Evolutionary conservation across 2,329 filamentous ascomycete species (phyloP), one percentile per base, ranked within the genome.

Genomic region (Cladophialophora bantiana): DNA sequence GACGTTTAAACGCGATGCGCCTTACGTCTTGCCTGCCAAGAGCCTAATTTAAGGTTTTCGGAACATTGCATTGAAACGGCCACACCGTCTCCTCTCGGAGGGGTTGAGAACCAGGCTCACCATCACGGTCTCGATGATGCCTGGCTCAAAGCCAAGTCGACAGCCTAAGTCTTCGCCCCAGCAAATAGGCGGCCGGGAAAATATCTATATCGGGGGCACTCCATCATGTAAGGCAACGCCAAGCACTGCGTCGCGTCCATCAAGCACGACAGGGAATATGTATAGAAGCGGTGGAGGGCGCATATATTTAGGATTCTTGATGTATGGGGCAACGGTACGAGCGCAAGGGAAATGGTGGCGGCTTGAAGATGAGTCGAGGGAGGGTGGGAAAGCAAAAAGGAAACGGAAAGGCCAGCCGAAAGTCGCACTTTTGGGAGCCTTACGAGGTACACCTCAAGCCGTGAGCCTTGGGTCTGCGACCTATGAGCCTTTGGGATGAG

Each of bases 201-300:
- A 4, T 7, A 18, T 50, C 9, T 20, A 50, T 12, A 2, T 42
- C 40, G 45, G 45, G 10, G 18, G n/a, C 40, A 45, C 40, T 26
- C 45, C 4, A n/a, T 50, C 45, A 50, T 50, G 45, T 20, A 26
- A 50, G 45, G 45, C 45, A 50, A 50, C 45, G 45, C 45, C 45
- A 20, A 50, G 18, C 38, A 36, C 3, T 26, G 18, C 7, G 18
- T 50, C 18, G 45, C 18, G 45, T 50, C 45, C 45, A 50, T 10
- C 10, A 20, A 26, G 12, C 18, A 26, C 5, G 18, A 9, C 45
- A 50, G 26, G 45, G 45, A 50, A 50, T 50, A 20, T 26, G 45
- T 50, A 26, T 50, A 50, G 18, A 26, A 50, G 45, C 45, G 20
- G 45, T 31, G 45, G 45, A 12, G 12, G 45, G 42, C 42, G 42